Base-by-base conservation (phyloP, 352 stramenopile genomes). In the Phytophthora pisi region DNA sequence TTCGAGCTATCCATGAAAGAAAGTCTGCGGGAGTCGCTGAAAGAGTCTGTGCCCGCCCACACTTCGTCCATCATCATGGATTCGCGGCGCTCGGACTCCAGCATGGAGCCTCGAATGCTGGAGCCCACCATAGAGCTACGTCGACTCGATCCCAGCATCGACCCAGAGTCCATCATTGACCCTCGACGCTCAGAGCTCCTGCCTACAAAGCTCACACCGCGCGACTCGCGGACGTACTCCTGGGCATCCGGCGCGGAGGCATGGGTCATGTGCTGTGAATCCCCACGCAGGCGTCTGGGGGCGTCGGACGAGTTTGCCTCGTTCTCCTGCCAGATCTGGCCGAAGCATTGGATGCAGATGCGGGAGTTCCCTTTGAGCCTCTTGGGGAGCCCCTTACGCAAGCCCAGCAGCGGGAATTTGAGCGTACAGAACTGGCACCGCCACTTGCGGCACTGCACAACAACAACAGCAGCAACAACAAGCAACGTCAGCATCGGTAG, bases 401-500 rank as follows among this genome's bases (percentile, higher is more conserved):
- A 64, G 3, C 69, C 67, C 18, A 88, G 36, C 38, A 88, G 61
- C 42, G 80, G 80, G 43, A 88, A 81, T 61, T 79, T 82, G 60
- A 88, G 75, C 26, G 80, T 88, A 56, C 80, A 88, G 61, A 88
- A 88, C 67, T 86, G 77, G 55, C 80, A 88, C 53, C 81, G 80
- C 70, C 68, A 82, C 60, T 80, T 61, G 23, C 70, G 74, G 52
- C 80, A 88, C 75, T 86, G 45, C 5, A 10, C 15, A 61, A 61
- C 16, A 45, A 34, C 18, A 20, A 55, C n/a, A 57, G n/a, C 20
- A 20, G 20, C 20, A 20, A 20, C 20, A 20, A 20, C 11, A 15
- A 45, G 9, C n/a, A 60, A 47, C 52, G 16, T 54, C 7, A 61
- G 18, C 16, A 15, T 53, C 20, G 23, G 15, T 1, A 52, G 10